phyloP scores from a whole-genome alignment of 2,329 filamentous ascomycete genomes.

The Myotisia sp. region DNA sequence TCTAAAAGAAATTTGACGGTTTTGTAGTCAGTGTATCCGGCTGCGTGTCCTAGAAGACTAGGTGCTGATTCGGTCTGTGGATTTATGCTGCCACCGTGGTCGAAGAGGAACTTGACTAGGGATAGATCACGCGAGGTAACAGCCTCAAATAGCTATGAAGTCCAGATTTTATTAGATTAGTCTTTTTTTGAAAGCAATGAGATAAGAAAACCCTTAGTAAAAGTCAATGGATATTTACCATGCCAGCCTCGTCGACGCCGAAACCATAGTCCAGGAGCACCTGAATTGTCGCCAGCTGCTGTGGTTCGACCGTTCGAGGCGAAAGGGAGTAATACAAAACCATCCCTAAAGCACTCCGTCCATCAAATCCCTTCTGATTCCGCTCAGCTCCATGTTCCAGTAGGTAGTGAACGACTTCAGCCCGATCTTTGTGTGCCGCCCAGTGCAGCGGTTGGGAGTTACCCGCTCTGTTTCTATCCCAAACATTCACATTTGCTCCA shows the following conservation, averaged over 20 bases:
- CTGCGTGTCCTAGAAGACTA: conserved; percentile 1
- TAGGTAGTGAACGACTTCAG: conserved; percentile 1
- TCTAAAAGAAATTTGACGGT: conserved; percentile 4
- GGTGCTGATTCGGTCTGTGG: not conserved
- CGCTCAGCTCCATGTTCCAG: conserved; percentile 1
- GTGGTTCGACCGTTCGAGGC: not conserved
- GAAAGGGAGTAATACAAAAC: conserved; percentile 4
- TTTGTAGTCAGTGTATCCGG: conserved; percentile 4
- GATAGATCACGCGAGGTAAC: conserved; percentile 1
- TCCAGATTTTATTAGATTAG: not conserved
- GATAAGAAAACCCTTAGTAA: not conserved
- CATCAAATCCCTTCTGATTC: conserved; percentile 3
- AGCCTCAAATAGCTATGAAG: conserved; percentile 4
- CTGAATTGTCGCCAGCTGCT: conserved; percentile 3
- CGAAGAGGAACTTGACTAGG: conserved; percentile 5
- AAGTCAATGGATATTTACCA: not conserved
- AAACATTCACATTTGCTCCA: conserved; percentile 8
- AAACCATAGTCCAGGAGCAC: conserved; percentile 3
- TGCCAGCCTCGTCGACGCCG: conserved; percentile 3
- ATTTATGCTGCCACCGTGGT: conserved; percentile 2
- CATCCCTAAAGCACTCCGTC: conserved; percentile 2
- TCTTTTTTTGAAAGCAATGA: not conserved
- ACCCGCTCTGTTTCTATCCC: conserved; percentile 1
- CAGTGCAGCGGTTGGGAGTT: conserved; percentile 4
- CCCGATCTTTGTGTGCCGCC: conserved; percentile 4